Evolutionary conservation across 2,329 filamentous ascomycete genomes (phyloP).

Genomic region (Penicillium fuscoglaucum): DNA sequence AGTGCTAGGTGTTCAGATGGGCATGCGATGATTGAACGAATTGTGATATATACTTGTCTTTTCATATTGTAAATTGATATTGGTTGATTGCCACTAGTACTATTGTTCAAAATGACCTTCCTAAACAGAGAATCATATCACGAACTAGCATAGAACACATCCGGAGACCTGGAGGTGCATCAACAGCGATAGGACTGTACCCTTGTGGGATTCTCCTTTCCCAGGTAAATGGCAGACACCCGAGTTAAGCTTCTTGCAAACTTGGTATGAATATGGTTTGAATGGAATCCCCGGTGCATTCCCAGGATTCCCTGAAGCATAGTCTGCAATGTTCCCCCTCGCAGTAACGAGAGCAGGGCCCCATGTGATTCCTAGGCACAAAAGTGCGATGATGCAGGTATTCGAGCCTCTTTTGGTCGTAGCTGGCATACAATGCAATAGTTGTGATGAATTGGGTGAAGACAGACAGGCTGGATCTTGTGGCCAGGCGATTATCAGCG

Average conservation of each 20-base stretch:
- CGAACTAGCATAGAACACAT: background rate
- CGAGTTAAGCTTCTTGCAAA: background rate
- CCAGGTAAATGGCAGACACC: background rate
- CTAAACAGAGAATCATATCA: background rate
- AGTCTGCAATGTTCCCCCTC: background rate
- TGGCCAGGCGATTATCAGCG: background rate
- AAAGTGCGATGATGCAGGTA: background rate
- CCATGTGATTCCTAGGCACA: background rate
- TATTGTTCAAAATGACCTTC: background rate
- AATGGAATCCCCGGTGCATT: background rate
- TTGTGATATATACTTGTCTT: background rate
- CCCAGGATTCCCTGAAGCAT: background rate
- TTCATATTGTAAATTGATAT: background rate
- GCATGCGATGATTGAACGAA: conserved; percentile 3
- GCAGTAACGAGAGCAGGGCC: background rate
- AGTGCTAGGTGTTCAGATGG: conserved; percentile 25
- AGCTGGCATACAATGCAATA: background rate
- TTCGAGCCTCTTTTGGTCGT: background rate
- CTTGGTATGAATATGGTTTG: background rate
- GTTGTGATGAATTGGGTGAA: background rate
- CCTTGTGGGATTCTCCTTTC: background rate
- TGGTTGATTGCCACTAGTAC: background rate
- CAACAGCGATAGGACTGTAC: background rate
- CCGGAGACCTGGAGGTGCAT: background rate
- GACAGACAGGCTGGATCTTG: background rate